Conservation (phyloP, 2,329 filamentous ascomycete genomes). For the Teratosphaeria epicoccoides region DNA sequence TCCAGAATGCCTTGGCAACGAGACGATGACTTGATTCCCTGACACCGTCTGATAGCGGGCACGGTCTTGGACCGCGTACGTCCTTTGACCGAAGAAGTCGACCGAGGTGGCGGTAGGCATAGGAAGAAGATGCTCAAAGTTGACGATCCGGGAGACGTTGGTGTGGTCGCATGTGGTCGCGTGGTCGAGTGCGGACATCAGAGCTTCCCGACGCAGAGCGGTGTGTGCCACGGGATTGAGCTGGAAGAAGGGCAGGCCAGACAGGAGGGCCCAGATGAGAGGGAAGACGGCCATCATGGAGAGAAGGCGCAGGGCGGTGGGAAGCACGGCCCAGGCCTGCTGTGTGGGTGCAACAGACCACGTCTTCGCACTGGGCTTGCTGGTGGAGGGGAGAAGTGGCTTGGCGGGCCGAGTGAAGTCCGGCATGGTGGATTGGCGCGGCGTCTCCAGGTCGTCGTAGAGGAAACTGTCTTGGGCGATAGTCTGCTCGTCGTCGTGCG, state of each 20-base stretch:
- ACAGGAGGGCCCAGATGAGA: background rate
- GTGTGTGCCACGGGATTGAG: background rate
- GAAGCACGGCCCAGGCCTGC: background rate
- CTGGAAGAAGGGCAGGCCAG: constrained; percentile 2
- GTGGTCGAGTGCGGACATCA: constrained; percentile 10
- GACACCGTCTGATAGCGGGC: constrained; percentile 9
- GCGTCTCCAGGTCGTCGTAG: constrained; percentile 24
- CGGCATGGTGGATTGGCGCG: constrained; percentile 19
- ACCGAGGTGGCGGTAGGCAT: constrained; percentile 3
- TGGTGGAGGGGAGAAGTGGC: background rate
- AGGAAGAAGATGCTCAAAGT: constrained; percentile 21
- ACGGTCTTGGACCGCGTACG: constrained; percentile 1
- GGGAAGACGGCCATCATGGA: background rate
- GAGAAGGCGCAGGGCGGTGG: background rate
- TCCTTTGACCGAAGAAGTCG: constrained; percentile 5
- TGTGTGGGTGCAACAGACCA: background rate
- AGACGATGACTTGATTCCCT: constrained; percentile 21
- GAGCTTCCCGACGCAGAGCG: constrained; percentile 10
- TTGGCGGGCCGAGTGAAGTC: background rate
- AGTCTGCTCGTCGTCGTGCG: constrained; percentile 6
- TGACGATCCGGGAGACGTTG: constrained; percentile 12
- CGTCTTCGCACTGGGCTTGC: background rate
- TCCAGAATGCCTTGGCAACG: constrained; percentile 8
- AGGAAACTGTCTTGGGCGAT: constrained; percentile 17
- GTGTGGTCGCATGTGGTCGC: constrained; percentile 5